Percentiles rank a stretch among this genome's conserved stretches.
phyloP scores from a whole-genome alignment of 805 yeast species.

The Kazachstania viticola region DNA sequence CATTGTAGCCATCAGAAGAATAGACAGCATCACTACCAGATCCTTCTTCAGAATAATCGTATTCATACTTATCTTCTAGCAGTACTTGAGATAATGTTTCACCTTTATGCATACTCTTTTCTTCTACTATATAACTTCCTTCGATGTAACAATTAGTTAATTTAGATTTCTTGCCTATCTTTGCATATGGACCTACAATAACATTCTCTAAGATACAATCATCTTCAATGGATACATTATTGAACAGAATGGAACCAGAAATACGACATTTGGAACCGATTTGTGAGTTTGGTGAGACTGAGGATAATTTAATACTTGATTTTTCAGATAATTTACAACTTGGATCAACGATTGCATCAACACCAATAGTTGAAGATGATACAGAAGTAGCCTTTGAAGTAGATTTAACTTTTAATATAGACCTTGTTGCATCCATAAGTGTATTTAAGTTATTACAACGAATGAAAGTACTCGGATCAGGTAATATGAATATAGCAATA shows the following conservation, averaged over 20 bases:
- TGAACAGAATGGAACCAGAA: constrained; percentile 73
- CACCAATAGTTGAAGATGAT: constrained; percentile 61
- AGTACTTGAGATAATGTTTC: constrained; percentile 37
- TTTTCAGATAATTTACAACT: constrained; percentile 63
- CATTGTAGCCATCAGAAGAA: constrained; percentile 23
- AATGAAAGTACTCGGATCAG: constrained; percentile 57
- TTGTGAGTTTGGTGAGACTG: constrained; percentile 59
- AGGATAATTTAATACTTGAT: constrained; percentile 77
- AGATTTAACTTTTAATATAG: constrained; percentile 57
- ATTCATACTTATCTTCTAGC: constrained; percentile 16
- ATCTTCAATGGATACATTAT: constrained; percentile 63
- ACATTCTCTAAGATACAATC: constrained; percentile 73
- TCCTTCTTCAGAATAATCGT: constrained; percentile 4
- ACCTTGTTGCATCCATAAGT: constrained; percentile 82
- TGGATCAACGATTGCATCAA: constrained; percentile 71
- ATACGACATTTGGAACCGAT: constrained; percentile 83
- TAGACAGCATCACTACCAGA: constrained; percentile 21
- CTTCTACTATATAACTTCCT: constrained; percentile 56
- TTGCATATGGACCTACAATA: constrained; percentile 61
- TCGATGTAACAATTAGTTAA: constrained; percentile 80
- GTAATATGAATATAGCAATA: constrained; percentile 60
- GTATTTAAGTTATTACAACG: constrained; percentile 72
- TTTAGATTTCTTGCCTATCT: constrained; percentile 51
- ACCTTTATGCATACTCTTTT: constrained; percentile 42
- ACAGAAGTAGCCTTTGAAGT: constrained; percentile 37